Evolutionary conservation across 768 basidiomycete genomes (phyloP).

Genomic region (Agrocybe pediades): DNA sequence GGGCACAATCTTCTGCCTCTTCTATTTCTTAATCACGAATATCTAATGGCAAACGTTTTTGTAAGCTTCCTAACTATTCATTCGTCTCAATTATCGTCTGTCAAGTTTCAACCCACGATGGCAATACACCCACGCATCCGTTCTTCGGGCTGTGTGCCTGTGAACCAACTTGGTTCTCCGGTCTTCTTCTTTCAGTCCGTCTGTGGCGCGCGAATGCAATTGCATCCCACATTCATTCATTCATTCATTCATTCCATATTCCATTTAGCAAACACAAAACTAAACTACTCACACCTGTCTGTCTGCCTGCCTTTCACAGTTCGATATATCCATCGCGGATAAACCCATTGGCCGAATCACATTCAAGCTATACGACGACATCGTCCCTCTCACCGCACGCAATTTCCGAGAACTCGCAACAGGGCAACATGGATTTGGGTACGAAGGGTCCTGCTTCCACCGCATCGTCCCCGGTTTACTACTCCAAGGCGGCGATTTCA

Average conservation of each 20-base stretch:
- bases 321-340: constrained; percentile 59
- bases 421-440: constrained; percentile 74
- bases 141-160: too few species aligned
- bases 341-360: constrained; percentile 55
- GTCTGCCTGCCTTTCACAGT: constrained; percentile 55
- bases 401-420: constrained; percentile 94
- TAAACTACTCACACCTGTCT: not conserved
- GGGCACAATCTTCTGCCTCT: not conserved
- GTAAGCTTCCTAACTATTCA: not conserved
- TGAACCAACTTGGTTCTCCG: too few species aligned
- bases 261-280: not conserved
- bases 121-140: too few species aligned
- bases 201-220: too few species aligned
- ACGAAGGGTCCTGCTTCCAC: constrained; percentile 70
- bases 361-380: constrained; percentile 85
- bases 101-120: too few species aligned
- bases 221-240: too few species aligned
- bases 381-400: constrained; percentile 69
- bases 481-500: constrained; percentile 93
- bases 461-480: constrained; percentile 84
- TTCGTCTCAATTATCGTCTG: too few species aligned
- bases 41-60: not conserved
- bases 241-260: not conserved
- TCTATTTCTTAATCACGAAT: not conserved
- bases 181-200: too few species aligned